Evolutionary conservation across 2,329 filamentous ascomycete species (phyloP).

Genomic region (Ophiostoma himal-ulmi): DNA sequence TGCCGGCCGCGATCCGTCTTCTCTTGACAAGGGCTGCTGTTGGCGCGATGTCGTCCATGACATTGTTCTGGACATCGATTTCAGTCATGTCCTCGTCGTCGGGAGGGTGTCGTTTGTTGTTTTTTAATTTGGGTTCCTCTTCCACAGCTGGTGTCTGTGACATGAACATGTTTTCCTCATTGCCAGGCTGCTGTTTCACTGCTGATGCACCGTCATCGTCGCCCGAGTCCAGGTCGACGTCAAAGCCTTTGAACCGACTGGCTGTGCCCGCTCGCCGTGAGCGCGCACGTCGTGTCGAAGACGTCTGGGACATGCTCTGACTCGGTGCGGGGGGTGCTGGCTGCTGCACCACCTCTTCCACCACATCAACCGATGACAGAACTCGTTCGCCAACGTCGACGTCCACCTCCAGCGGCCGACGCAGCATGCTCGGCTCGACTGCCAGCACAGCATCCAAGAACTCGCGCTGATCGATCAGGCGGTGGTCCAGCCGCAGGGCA

Average conservation of each 20-base stretch:
- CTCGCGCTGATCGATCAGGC: conserved; percentile 81
- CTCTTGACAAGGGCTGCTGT: conserved; percentile 73
- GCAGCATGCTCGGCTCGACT: conserved; percentile 68
- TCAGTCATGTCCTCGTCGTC: conserved; percentile 34
- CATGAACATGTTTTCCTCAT: conserved; percentile 17
- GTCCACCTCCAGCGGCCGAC: conserved; percentile 58
- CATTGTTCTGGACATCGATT: conserved; percentile 19
- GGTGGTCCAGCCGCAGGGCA: conserved; percentile 67
- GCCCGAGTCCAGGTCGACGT: conserved; percentile 40
- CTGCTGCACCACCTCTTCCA: conserved; percentile 6
- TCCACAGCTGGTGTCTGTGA: conserved; percentile 13
- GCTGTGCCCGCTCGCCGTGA: conserved; percentile 20
- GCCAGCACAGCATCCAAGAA: conserved; percentile 84
- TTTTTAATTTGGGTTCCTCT: conserved; percentile 24
- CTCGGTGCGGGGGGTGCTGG: neutral
- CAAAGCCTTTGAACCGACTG: conserved; percentile 69
- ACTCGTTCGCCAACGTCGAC: conserved; percentile 21
- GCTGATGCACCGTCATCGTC: conserved; percentile 24
- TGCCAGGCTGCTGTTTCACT: conserved; percentile 4
- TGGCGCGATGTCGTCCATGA: conserved; percentile 68
- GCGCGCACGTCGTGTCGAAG: conserved; percentile 24
- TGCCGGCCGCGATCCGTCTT: conserved; percentile 59
- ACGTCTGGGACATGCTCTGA: conserved; percentile 29
- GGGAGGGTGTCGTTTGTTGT: conserved; percentile 13
- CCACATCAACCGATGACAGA: neutral